A percentile compares a stretch with the other conserved stretches of the same genome.
phyloP scores from a whole-genome alignment of 179 eudicot genomes.

The Amaranthus tricolor region DNA sequence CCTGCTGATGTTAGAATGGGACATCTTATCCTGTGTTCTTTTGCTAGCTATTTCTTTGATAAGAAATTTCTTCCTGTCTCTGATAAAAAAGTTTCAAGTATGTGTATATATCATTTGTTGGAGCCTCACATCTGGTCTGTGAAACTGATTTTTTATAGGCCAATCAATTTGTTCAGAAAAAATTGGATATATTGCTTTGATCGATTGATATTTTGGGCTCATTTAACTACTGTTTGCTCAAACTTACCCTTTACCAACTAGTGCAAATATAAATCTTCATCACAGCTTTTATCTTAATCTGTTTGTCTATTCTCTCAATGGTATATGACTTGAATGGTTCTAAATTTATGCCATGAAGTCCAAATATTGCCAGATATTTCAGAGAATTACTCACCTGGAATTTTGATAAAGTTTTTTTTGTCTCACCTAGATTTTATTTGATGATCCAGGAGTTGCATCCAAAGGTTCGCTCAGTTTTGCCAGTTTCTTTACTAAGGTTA shows the following conservation, averaged over 20 bases:
- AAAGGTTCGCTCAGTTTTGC: slow-evolving; percentile 16
- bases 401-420: neutral
- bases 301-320: neutral
- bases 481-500: slow-evolving; percentile 26
- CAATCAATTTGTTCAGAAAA: neutral
- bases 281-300: neutral
- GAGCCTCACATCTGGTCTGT: too few relatives aligned
- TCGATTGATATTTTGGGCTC: neutral
- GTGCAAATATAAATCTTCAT: neutral
- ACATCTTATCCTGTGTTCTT: neutral
- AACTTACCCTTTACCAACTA: neutral
- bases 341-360: neutral
- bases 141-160: neutral
- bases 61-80: neutral
- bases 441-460: slow-evolving; percentile 25
- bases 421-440: slow-evolving; percentile 15
- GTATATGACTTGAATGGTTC: neutral
- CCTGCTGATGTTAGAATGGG: neutral
- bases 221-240: neutral
- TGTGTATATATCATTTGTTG: too few relatives aligned
- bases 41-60: neutral
- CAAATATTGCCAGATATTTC: neutral
- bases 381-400: neutral
- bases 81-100: neutral
- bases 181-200: neutral